Conservation (phyloP, 805 yeast species). For the Yarrowia sp. region DNA sequence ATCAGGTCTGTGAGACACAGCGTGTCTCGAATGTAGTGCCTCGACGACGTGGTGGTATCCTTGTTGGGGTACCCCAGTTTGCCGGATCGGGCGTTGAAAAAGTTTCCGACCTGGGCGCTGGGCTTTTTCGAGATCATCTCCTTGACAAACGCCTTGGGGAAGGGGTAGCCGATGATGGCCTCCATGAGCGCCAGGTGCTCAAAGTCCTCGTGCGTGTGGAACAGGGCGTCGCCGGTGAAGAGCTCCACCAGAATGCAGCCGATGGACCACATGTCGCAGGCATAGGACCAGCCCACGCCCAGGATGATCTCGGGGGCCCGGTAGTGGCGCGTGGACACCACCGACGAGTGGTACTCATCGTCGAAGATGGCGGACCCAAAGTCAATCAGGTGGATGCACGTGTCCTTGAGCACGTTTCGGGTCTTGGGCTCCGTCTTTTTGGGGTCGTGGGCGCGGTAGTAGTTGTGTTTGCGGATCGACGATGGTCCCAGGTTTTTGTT, state of each 20-base stretch:
- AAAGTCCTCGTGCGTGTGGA: conserved; percentile 91
- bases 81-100: conserved; percentile 47
- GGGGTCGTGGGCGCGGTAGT: conserved; percentile 33
- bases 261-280: conserved; percentile 96
- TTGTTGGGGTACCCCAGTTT: conserved; percentile 51
- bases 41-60: conserved; percentile 50
- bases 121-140: conserved; percentile 43
- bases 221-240: conserved; percentile 91
- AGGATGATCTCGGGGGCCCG: conserved; percentile 96
- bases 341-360: conserved; percentile 90
- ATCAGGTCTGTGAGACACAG: conserved; percentile 43
- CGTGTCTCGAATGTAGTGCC: conserved; percentile 50
- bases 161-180: conserved; percentile 64
- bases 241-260: conserved; percentile 93
- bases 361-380: conserved; percentile 96
- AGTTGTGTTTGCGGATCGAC: conserved; percentile 38
- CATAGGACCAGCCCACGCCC: conserved; percentile 96
- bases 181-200: conserved; percentile 98
- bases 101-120: conserved; percentile 44
- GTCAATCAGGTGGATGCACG: conserved; percentile 88
- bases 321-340: conserved; percentile 94
- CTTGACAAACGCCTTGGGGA: conserved; percentile 46
- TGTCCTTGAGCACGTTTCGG: conserved; percentile 66
- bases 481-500: conserved; percentile 31
- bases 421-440: conserved; percentile 49